Evolutionary conservation across 495 filamentous ascomycete species (phyloP), one percentile per base, ranked within the genome.

Genomic region (Clavariopsis aquatica): DNA sequence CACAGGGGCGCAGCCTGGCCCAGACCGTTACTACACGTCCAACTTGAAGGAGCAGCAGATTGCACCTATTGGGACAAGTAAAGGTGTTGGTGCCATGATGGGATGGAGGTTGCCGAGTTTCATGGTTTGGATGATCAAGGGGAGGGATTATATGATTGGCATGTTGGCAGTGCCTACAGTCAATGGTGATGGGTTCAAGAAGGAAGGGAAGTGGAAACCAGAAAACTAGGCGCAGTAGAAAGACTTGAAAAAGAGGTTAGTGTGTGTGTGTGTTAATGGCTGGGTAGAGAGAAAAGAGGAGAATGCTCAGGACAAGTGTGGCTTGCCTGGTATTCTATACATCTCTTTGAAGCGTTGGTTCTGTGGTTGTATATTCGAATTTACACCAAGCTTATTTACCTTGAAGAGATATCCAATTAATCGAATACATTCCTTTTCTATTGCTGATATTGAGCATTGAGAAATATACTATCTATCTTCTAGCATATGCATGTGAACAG

Each of bases 111-210:
- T 87, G 57, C 85, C 85, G 0, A 80, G 84, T 34, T 80, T 79
- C 27, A 57, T 83, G 49, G 81, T 88, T 6, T 84, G 82, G 79
- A 63, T 81, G 71, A 76, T 86, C 59, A 88, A 88, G 72, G 85
- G 85, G 27, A 73, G 83, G 61, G 83, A 87, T 70, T 88, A 87
- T 63, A 82, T 83, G 77, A 45, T 82, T 26, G 79, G 80, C 0
- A 23, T 38, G 73, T 82, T 80, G 38, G 80, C 79, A 29, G 72
- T 66, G 9, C 56, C 59, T n/a, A 52, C 79, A 20, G 81, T 81
- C 79, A 49, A 49, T 34, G 51, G 51, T 3, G 51, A 53, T 28
- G 9, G 6, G 23, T 36, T 29, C 12, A 49, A 26, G 43, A 60
- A 60, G 26, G 46, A 49, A 20, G 26, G 15, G 9, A 34, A 46